Percentiles rank a stretch among this genome's conserved stretches.
Evolutionary conservation across 1,284 basidiomycete genomes (phyloP).

Genomic region (Trametes polyzona): DNA sequence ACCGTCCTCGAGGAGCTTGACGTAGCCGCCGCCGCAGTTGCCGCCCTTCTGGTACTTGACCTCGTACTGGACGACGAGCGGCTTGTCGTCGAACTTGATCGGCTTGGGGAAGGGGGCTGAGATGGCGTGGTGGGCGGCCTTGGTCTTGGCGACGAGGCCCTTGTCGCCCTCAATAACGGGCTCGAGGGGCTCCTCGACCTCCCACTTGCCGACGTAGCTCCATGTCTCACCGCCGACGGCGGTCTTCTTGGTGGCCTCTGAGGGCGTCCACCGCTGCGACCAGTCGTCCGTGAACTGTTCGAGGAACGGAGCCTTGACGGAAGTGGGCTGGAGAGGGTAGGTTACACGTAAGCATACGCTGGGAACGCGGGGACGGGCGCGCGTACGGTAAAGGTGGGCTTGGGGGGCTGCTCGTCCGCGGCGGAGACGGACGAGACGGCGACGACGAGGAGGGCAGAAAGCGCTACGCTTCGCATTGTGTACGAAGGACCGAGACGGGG

Average conservation of each 20-base stretch:
- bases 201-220: constrained; percentile 97
- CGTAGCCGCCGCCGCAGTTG: constrained; percentile 98
- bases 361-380: not conserved
- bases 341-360: constrained; percentile 10
- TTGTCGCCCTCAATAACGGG: constrained; percentile 82
- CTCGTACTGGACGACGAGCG: constrained; percentile 97
- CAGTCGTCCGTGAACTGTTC: constrained; percentile 97
- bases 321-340: constrained; percentile 63
- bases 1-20: constrained; percentile 95
- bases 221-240: constrained; percentile 92
- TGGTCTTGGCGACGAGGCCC: constrained; percentile 91
- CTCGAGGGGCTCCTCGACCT: constrained; percentile 85
- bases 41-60: constrained; percentile 99
- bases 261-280: constrained; percentile 93
- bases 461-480: constrained; percentile 82
- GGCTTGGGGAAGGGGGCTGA: constrained; percentile 86
- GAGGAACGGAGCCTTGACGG: constrained; percentile 90
- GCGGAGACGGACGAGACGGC: constrained; percentile 65
- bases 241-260: constrained; percentile 97
- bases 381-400: constrained; percentile 70
- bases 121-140: constrained; percentile 96
- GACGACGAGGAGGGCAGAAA: constrained; percentile 69
- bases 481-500: constrained; percentile 67
- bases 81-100: constrained; percentile 85
- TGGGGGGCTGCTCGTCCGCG: constrained; percentile 53